Percentiles rank a stretch among this genome's conserved stretches.
Conservation (phyloP, 768 basidiomycete species). For the Boletellus ananas region DNA sequence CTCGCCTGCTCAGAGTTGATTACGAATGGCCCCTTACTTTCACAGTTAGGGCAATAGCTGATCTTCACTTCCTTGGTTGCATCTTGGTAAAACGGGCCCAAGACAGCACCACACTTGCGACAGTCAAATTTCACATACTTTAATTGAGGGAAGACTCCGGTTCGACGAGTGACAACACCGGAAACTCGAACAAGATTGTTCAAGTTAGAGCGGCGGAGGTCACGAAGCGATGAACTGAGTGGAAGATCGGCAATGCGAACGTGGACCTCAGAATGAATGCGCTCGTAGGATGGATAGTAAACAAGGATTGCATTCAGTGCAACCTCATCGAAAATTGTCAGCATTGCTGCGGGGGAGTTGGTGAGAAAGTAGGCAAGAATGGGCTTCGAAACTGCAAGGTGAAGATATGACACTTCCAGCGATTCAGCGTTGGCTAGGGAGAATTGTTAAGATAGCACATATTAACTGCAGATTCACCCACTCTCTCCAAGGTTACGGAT, state of each 20-base stretch:
- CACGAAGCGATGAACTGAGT: conserved; percentile 83
- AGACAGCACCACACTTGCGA: conserved; percentile 85
- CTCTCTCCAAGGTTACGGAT: conserved; percentile 95
- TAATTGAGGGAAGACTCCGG: conserved; percentile 97
- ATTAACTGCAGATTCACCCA: conserved; percentile 36
- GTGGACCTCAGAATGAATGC: conserved; percentile 97
- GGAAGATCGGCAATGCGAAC: conserved; percentile 96
- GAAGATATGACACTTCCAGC: conserved; percentile 95
- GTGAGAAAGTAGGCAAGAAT: conserved; percentile 97
- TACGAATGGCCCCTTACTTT: conserved; percentile 90
- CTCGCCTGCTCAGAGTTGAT: conserved; percentile 94
- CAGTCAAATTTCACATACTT: conserved; percentile 99
- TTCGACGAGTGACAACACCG: conserved; percentile 93
- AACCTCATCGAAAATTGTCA: conserved; percentile 92
- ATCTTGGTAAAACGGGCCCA: conserved; percentile 98
- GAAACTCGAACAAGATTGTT: conserved; percentile 95
- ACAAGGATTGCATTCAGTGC: conserved; percentile 92
- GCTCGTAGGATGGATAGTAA: conserved; percentile 93
- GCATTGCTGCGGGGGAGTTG: conserved; percentile 90
- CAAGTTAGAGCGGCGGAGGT: conserved; percentile 86
- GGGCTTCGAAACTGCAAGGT: conserved; percentile 87
- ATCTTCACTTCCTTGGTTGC: conserved; percentile 91
- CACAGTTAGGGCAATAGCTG: conserved; percentile 92
- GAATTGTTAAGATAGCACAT: conserved; percentile 10
- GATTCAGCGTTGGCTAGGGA: conserved; percentile 89